Base-by-base conservation (phyloP, 2,329 filamentous ascomycete species). In the Colletotrichum simmondsii region DNA sequence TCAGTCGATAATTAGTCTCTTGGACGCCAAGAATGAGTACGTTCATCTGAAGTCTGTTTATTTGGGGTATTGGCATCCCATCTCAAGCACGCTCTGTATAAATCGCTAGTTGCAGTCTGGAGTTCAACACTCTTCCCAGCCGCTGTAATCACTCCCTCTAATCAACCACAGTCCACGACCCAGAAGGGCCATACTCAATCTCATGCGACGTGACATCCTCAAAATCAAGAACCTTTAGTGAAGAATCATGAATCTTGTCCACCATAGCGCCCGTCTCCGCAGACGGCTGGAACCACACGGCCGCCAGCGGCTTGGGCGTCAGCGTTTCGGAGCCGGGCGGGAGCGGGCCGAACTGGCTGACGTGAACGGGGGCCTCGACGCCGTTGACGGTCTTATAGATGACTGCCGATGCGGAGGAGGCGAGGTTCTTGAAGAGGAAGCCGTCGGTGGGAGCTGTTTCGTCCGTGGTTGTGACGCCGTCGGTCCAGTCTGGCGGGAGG, bases 331-430 rank as follows among this genome's bases (percentile, higher is more conserved):
- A 37, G 10, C 62, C 62, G 3, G 52, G 49, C 14, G 62, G 62
- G 16, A 65, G 32, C 14, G 62, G 62, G 2, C 62, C 62, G 52
- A 56, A 56, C 32, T 65, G 62, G 62, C 62, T 65, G 62, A 65
- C 52, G 32, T 65, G 54, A 2, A 65, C 62, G 32, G 62, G 62
- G 10, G 52, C 52, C 5, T 57, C 62, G 49, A 56, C 32, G 32
- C 62, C 62, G 32, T 65, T 65, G 10, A 65, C 62, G 22, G 30
- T 65, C 32, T 65, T 54, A 32, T 65, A 65, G 16, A 65, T 30
- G 32, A 65, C 62, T 52, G 62, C 62, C 1, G 62, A 65, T 11
- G 62, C 62, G 10, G 49, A 54, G 0, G 49, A 37, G 1, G 52
- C 6, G 49, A 56, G 46, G 32, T 65, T 65, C 7, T 56, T 52